Base-by-base conservation (phyloP, 1,284 basidiomycete species). In the Boletellus deceptivus region DNA sequence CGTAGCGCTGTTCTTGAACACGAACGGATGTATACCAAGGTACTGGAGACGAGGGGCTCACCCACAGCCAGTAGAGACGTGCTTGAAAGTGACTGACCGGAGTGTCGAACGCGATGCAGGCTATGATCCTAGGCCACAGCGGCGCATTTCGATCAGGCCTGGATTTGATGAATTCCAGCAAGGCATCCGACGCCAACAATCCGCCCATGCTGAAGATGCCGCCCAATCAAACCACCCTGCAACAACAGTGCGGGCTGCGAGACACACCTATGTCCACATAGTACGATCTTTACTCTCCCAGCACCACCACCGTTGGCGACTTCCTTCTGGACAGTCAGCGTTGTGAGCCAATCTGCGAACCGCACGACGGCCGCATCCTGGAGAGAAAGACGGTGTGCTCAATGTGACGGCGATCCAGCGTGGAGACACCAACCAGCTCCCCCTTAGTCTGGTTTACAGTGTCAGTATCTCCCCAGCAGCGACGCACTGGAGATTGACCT, bases 341-440 rank as follows among this genome's bases (percentile, higher is more conserved):
- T 86, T 2, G 89, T 87, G 36, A 96, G 79, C 93, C 93, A 96
- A 61, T 94, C 91, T 16, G 90, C 83, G 66, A 96, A 93, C 6
- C 82, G 80, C 39, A 86, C 79, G 1, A 91, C 87, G 17, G 93
- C 91, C 62, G 86, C 85, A 50, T 77, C 79, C 92, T 95, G 58
- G 27, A 25, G 46, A 36, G 44, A 49, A 44, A 39, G 11, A 17
- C 27, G 41, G 49, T 52, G 24, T 16, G 52, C 7, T 47, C 27
- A 46, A 48, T n/a, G 35, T 49, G 22, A 53, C 17, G 24, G 40
- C n/a, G 27, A 31, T 29, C 39, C 29, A 7, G 39, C 14, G 43
- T 50, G 46, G 37, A 55, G 46, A 42, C 42, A 72, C 84, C 62
- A 63, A 95, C 93, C 66, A 96, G 72, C 55, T 91, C 85, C 42